Base-by-base conservation (phyloP, 2,329 filamentous ascomycete genomes). In the Onygenales sp. region DNA sequence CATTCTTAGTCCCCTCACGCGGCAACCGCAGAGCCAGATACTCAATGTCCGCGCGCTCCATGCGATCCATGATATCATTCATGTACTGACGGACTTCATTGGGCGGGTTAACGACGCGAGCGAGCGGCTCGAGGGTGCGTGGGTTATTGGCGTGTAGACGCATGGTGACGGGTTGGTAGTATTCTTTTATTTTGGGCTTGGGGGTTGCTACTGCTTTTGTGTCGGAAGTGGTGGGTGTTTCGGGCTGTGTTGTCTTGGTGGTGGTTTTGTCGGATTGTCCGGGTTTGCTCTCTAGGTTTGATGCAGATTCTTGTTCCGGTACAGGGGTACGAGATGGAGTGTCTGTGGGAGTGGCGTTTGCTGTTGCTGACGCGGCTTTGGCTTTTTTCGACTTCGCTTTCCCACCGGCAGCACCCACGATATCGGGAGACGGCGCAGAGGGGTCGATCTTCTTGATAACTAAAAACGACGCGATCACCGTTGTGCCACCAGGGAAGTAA, bases 11-110 rank as follows among this genome's bases (percentile, higher is more conserved):
- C 35, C 52, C 56, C 49, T 75, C 73, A 5, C 65, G 65, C 2
- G 81, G 81, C 48, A 84, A 64, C 48, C 78, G 74, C 52, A 82
- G 69, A 1, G 80, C 79, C 7, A 84, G 69, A 62, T 77, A 78
- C 5, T 76, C 75, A 54, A 77, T 74, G 3, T 79, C 78, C 0
- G 79, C 79, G 13, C 78, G 71, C 56, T 76, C 74, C 50, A 78
- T 78, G 3, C 75, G 75, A 58, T 78, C 75, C 72, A 85, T 83
- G 11, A 79, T 67, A 21, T 75, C 73, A 53, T 79, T 75, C 79
- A 82, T 81, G 59, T 78, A 74, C 57, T 72, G 73, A 55, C 75
- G 71, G 3, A 79, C 78, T 58, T 79, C 77, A 1, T 76, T 72
- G 3, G 73, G 65, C 2, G 78, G 73, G 54, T 78, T 80, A 17